A percentile compares a stretch with the other conserved stretches of the same genome.
Evolutionary conservation across 495 filamentous ascomycete species (phyloP).

Genomic region (Neurospora sp.): DNA sequence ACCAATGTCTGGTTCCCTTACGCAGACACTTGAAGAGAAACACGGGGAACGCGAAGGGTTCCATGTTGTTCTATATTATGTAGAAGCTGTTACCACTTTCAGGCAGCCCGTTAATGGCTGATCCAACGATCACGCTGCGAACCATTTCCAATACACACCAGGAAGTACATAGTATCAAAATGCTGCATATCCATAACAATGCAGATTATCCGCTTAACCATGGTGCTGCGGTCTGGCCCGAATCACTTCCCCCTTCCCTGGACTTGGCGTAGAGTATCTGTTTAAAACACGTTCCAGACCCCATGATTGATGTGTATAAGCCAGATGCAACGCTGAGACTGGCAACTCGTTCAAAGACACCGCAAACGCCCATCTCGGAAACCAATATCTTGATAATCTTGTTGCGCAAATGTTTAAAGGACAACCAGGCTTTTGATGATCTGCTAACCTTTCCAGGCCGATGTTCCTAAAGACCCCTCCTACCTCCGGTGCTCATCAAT

Average conservation of each 20-base stretch:
- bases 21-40: background rate
- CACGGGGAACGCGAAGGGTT: background rate
- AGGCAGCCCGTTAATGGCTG: background rate
- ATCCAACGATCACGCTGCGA: background rate
- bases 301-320: background rate
- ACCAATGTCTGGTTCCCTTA: background rate
- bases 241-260: background rate
- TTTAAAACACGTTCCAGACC: background rate
- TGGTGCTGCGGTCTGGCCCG: background rate
- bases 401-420: background rate
- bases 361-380: background rate
- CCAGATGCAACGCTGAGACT: background rate
- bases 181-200: background rate
- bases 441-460: background rate
- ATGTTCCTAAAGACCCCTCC: conserved; percentile 18
- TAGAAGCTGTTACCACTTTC: background rate
- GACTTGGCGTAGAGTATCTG: background rate
- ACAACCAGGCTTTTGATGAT: background rate
- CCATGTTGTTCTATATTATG: background rate
- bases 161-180: background rate
- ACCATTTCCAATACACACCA: background rate
- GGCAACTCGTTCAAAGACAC: background rate
- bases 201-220: background rate
- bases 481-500: conserved; percentile 68
- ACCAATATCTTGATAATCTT: background rate